Evolutionary conservation across 208 protist genomes (phyloP).

Genomic region (Acanthamoeba healyi): DNA sequence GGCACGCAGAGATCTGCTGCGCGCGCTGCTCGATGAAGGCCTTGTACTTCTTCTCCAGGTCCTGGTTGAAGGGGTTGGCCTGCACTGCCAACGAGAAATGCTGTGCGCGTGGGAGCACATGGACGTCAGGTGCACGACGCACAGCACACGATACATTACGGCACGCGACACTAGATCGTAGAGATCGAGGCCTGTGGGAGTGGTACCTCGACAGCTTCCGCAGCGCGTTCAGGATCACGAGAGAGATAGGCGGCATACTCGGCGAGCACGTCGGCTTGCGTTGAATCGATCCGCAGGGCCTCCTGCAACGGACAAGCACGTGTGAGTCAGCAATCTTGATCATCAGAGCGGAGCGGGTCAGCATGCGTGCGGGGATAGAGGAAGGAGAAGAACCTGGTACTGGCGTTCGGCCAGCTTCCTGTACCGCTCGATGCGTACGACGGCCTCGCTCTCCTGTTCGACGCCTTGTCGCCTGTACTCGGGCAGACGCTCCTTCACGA

Average conservation of each 20-base stretch:
- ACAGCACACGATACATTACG: neutral
- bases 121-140: neutral
- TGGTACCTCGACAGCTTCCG: neutral
- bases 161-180: too few species aligned
- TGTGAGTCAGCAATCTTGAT: neutral
- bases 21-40: neutral
- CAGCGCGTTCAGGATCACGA: neutral
- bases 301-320: neutral
- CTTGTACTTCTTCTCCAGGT: slow-evolving; percentile 6
- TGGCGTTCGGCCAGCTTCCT: neutral
- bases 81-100: neutral
- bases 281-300: neutral
- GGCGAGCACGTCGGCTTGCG: neutral
- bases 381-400: neutral
- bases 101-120: neutral
- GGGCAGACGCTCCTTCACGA: neutral
- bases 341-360: too few species aligned
- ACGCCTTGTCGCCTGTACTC: neutral
- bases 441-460: neutral
- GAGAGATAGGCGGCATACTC: neutral
- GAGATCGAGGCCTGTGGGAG: too few species aligned
- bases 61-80: neutral
- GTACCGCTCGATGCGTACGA: neutral
- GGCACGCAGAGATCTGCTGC: neutral
- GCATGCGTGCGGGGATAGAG: too few species aligned